Evolutionary conservation across 2,329 filamentous ascomycete genomes (phyloP).

Genomic region (Bipolaris gigantea): DNA sequence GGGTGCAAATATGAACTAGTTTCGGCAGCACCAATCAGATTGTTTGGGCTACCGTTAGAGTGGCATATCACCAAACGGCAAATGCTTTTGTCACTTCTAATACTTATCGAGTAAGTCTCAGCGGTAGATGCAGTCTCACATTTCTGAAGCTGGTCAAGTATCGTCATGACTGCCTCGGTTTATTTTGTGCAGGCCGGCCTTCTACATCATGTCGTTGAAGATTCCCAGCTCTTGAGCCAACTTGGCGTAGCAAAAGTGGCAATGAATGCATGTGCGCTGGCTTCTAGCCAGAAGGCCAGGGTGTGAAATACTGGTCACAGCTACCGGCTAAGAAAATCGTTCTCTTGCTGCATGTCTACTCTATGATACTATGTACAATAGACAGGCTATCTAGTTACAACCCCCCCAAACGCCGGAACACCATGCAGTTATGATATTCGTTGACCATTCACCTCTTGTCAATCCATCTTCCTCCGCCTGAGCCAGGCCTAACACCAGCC

Average conservation of each 20-base stretch:
- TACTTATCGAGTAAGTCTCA: too few species aligned
- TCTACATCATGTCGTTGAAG: neutral
- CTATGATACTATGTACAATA: neutral
- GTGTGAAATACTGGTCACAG: neutral
- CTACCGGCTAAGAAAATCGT: neutral
- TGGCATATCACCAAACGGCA: neutral
- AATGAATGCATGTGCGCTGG: neutral
- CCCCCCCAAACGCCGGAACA: neutral
- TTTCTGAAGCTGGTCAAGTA: too few species aligned
- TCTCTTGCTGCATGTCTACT: neutral
- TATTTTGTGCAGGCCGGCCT: too few species aligned
- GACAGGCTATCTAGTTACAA: neutral
- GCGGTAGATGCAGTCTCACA: too few species aligned
- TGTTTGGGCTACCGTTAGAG: neutral
- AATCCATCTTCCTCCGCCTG: slow-evolving; percentile 43
- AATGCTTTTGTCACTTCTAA: neutral
- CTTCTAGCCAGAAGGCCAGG: neutral
- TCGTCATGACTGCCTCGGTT: too few species aligned
- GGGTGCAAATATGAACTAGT: neutral
- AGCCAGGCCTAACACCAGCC: slow-evolving; percentile 52
- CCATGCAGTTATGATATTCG: neutral
- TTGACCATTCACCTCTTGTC: slow-evolving; percentile 6
- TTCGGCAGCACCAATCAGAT: neutral
- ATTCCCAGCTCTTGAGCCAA: neutral
- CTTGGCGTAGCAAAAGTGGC: neutral